Base-by-base conservation (phyloP, 108 stramenopile genomes). In the Mediolabrus comicus region DNA sequence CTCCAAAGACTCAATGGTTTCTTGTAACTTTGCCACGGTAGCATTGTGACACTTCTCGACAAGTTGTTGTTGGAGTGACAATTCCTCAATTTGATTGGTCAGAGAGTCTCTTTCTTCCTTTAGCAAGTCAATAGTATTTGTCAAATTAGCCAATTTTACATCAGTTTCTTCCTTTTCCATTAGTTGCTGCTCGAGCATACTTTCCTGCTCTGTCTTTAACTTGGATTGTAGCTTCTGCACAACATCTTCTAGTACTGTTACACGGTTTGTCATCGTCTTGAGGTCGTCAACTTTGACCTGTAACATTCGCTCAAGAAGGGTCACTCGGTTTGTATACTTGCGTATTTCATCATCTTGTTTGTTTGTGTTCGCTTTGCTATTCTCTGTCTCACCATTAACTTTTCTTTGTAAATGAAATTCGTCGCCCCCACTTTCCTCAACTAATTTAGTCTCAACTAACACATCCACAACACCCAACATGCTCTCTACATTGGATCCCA, bases 381-480 rank as follows among this genome's bases (percentile, higher is more conserved):
- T 49, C 17, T 49, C 46, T 49, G n/a, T n/a, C n/a, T 22, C 22
- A 49, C 7, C 22, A 6, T 22, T 22, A 8, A 8, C 10, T 9
- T 24, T 49, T 8, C 46, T 24, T 1, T 3, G 19, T 8, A 49
- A 22, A 8, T 22, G 2, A 16, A 49, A 49, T 8, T 22, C 22
- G 22, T 28, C 49, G 16, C 30, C 30, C 14, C 24, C 43, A n/a
- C 34, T 52, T 14, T 30, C 17, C 35, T 59, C 34, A 36, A 33
- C 38, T 30, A 77, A 56, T 30, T 62, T 62, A 24, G 38, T 29
- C 41, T 69, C 63, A 8, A 77, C 68, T 17, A 77, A 52, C 26
- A 39, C 53, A 59, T 77, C 68, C 14, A 77, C 75, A 4, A 57
- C 75, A 7, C 63, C 62, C 9, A 77, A 30, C 75, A 77, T 77